Evolutionary conservation across 371 early-diverging fungal species (phyloP).

Genomic region (Rhizopus arrhizus): DNA sequence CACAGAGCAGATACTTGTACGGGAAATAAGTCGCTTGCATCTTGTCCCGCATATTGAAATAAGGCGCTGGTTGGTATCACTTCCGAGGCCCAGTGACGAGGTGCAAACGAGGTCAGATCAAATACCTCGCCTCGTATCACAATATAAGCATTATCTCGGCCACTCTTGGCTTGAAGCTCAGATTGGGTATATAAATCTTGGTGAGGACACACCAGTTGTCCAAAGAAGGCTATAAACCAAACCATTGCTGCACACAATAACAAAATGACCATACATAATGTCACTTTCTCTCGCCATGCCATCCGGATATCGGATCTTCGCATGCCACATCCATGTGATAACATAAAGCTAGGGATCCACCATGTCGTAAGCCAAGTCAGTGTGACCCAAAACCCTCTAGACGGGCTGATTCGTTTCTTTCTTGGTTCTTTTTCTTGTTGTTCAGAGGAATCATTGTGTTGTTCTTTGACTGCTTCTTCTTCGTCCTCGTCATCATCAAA

Average conservation of each 20-base stretch:
- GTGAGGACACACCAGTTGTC: constrained; percentile 83
- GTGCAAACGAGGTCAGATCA: constrained; percentile 69
- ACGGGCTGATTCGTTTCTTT: constrained; percentile 35
- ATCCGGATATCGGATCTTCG: constrained; percentile 79
- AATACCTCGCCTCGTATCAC: constrained; percentile 76
- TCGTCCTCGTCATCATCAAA: constrained; percentile 14
- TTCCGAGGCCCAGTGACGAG: constrained; percentile 57
- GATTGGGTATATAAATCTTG: constrained; percentile 67
- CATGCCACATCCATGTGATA: constrained; percentile 68
- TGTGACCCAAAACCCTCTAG: constrained; percentile 76
- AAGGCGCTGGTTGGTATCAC: constrained; percentile 45
- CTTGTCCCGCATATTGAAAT: constrained; percentile 69
- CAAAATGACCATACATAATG: constrained; percentile 77
- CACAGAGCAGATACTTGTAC: constrained; percentile 70
- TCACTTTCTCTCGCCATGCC: constrained; percentile 85
- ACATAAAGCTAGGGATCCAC: constrained; percentile 77
- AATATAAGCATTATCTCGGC: constrained; percentile 56
- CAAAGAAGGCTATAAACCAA: constrained; percentile 78
- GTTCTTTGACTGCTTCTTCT: background rate
- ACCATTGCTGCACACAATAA: constrained; percentile 53
- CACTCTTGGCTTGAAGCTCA: constrained; percentile 49
- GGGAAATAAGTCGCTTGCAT: constrained; percentile 73
- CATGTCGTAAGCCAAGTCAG: constrained; percentile 85
- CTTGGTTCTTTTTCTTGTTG: constrained; percentile 9
- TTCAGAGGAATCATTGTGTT: background rate